Evolutionary conservation across 2,329 filamentous ascomycete species (phyloP), one percentile per base, ranked within the genome.

Genomic region (Plenodomus lindquistii): DNA sequence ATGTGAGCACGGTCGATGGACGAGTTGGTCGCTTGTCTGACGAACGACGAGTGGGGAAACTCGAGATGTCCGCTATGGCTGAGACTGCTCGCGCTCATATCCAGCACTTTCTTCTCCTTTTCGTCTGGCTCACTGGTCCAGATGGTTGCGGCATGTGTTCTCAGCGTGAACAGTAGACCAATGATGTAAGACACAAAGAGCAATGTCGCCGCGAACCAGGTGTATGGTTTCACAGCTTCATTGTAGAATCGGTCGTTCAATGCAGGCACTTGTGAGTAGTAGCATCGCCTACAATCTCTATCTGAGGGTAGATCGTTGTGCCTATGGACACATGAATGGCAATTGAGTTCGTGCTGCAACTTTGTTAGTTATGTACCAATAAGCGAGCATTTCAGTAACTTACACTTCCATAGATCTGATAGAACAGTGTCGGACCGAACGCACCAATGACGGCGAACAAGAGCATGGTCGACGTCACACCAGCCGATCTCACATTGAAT

Each of bases 401-500:
- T 57, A 86, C 83, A 40, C 91, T 96, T 60, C 94, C 95, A 72
- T 97, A 97, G 55, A 99, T 96, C 68, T 99, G 93, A 74, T 97
- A 99, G 75, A 99, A 99, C 13, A 99, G 77, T 0, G 94, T 99
- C 2, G 94, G 94, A 0, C 93, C 88, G 73, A 99, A 99, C 8
- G 93, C 91, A 53, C 89, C 93, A 61, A 99, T 94, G 34, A 96
- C 89, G 19, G 94, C 93, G 69, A 99, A 99, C 9, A 99, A 80
- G 47, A 99, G 77, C 94, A 99, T 99, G 0, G 94, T 99, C 2
- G 92, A 97, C 0, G 93, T 97, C 27, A 97, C 94, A 68, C 94
- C 91, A 22, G 94, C 94, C 27, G 93, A 97, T 66, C 87, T 91
- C 55, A 94, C 92, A 69, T 99, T 99, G 81, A 99, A 99, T 36